phyloP scores from a whole-genome alignment of 1,284 basidiomycete species.

The Ustilago curta region DNA sequence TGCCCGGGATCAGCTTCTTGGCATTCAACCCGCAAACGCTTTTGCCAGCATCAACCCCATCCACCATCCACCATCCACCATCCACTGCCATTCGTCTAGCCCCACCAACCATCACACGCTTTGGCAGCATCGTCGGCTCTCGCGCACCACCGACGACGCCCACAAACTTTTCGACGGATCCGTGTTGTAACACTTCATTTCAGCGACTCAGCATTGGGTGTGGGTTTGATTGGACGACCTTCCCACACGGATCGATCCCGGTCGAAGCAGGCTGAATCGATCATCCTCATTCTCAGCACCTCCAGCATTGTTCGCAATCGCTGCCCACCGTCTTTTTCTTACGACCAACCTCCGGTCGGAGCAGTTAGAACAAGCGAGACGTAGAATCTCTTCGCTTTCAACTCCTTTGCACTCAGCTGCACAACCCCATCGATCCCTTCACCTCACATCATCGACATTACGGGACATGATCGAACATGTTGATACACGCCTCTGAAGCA shows the following conservation, averaged over 20 bases:
- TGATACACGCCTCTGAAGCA: constrained; percentile 56
- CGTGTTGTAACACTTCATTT: neutral
- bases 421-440: neutral
- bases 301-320: neutral
- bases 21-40: neutral
- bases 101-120: neutral
- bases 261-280: neutral
- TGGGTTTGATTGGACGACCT: no score
- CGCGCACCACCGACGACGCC: neutral
- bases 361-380: neutral
- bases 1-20: neutral
- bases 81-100: neutral
- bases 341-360: neutral
- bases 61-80: neutral
- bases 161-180: neutral
- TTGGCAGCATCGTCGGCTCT: neutral
- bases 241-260: neutral
- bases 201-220: no score
- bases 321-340: neutral
- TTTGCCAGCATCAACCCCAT: neutral
- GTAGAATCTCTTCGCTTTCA: neutral
- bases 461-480: constrained; percentile 38
- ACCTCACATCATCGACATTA: neutral
- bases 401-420: neutral
- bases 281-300: neutral